Conservation (phyloP, 331 rosid genomes). For the Pyrus hybrid region DNA sequence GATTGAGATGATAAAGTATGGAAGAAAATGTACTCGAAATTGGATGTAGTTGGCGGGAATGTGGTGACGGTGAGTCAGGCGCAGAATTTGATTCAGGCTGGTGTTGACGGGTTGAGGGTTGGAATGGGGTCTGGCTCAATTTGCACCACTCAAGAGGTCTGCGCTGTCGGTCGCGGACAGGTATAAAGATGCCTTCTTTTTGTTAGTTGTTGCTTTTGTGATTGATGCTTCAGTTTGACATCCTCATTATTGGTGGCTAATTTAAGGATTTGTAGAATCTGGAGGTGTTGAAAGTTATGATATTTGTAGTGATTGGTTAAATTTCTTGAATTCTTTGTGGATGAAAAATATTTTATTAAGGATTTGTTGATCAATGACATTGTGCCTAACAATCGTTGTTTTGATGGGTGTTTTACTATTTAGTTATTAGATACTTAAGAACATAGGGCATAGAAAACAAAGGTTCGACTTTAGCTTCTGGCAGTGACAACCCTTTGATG, state of each 20-base stretch:
- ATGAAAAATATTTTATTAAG: background rate
- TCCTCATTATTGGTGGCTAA: background rate
- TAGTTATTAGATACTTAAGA: background rate
- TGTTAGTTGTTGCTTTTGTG: background rate
- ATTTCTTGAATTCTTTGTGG: background rate
- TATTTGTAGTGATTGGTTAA: background rate
- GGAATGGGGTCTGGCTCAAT: slow-evolving; percentile 99
- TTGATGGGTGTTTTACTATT: background rate
- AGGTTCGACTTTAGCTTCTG: background rate
- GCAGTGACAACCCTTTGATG: background rate
- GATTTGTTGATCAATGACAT: background rate
- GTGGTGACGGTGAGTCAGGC: slow-evolving; percentile 88
- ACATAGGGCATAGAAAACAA: background rate
- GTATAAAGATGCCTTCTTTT: slow-evolving; percentile 22
- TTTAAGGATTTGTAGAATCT: background rate
- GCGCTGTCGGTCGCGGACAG: slow-evolving; percentile 99
- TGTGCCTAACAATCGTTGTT: background rate
- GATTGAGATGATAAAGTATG: slow-evolving; percentile 76
- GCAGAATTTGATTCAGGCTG: slow-evolving; percentile 75
- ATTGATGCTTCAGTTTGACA: background rate
- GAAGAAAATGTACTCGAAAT: slow-evolving; percentile 44
- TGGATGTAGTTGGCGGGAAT: slow-evolving; percentile 91
- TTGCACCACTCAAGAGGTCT: slow-evolving; percentile 92
- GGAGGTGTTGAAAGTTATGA: background rate
- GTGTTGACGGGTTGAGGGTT: slow-evolving; percentile 83